Evolutionary conservation across 192 early-diverging fungal species (phyloP), one percentile per base, ranked within the genome.

Genomic region (Gigaspora rosea): DNA sequence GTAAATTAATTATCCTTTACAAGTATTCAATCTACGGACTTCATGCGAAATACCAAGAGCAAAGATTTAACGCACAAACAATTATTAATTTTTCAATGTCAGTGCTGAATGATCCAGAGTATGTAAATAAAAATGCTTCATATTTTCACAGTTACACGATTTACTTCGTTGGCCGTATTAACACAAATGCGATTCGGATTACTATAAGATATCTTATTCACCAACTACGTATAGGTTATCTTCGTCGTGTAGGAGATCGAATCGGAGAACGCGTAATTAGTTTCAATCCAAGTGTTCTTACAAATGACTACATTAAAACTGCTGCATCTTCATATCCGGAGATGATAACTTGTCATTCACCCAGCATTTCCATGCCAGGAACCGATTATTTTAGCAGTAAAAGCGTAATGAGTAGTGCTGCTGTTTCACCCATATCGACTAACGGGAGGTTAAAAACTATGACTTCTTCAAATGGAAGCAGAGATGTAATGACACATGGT

Each of bases 221-320:
- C 79, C 88, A 89, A 78, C 86, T 92, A 59, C 89, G 92, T n/a
- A 85, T 94, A 12, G 88, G 90, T 71, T 92, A 92, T 79, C 79
- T 94, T 57, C 75, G 83, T 36, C 87, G 89, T 20, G 81, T 92
- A 15, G 91, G 92, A 78, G 93, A 94, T 80, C 87, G 90, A 12
- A 84, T 85, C 5, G 91, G 87, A 4, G 90, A 90, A 73, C 91
- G 91, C n/a, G 83, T 94, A 57, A 86, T 94, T 76, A 88, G 90
- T 3, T 93, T 94, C 65, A 84, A 83, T 70, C 70, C 86, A 2
- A 82, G 79, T 27, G 82, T 84, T 57, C 82, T 90, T 72, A 86
- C 87, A 36, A 86, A 90, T 77, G 88, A 90, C 52, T 90, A 90
- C 74, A 87, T 90, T 74, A 86, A 86, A 52, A 79, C 84, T 16